Evolutionary conservation across 768 basidiomycete genomes (phyloP), one percentile per base, ranked within the genome.

Genomic region (Mycena amicta): DNA sequence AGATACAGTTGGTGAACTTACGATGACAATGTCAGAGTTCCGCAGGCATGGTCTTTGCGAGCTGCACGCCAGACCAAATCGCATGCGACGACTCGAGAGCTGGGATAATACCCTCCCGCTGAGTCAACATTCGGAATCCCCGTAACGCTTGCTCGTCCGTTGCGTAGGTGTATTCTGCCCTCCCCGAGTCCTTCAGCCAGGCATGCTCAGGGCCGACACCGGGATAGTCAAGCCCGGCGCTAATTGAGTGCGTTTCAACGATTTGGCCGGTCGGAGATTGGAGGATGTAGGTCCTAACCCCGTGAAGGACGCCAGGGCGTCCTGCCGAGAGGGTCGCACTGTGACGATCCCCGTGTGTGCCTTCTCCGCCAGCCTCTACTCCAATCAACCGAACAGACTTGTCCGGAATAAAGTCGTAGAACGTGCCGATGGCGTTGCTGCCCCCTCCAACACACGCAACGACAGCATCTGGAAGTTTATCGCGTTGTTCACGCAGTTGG

Each of bases 391-490:
- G 83, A 23, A 98, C 95, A 45, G 72, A 78, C 73, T 92, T 88
- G 70, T 98, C 93, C 6, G 80, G 77, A 71, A 98, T 95, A 75
- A 98, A 99, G 66, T 98, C 92, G 72, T 92, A 93, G 83, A 99
- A 99, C 12, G 95, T 89, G 27, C 95, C 97, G 63, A 99, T 99
- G 18, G 97, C 94, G 71, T 99, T 98, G 71, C 89, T 92, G 12
- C 97, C 97, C 49, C 97, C 97, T 26, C 97, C 97, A 41, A 98
- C 97, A 72, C 97, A 99, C 25, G 97, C 97, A 4, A 98, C 90
- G 45, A 99, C 85, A 3, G 85, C 92, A 65, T 98, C 95, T 6
- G 96, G 97, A 3, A 98, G 84, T 73, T 95, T 97, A 22, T 92
- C 90, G 45, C 80, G 81, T 43, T 73, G 75, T 52, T 83, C 87